A percentile compares a stretch with the other conserved stretches of the same genome.
These are phyloP conservation scores for Powellomyces hirtus DNA, from an alignment of 192 early-diverging fungal species.

Conservation along the genomic window DNA sequence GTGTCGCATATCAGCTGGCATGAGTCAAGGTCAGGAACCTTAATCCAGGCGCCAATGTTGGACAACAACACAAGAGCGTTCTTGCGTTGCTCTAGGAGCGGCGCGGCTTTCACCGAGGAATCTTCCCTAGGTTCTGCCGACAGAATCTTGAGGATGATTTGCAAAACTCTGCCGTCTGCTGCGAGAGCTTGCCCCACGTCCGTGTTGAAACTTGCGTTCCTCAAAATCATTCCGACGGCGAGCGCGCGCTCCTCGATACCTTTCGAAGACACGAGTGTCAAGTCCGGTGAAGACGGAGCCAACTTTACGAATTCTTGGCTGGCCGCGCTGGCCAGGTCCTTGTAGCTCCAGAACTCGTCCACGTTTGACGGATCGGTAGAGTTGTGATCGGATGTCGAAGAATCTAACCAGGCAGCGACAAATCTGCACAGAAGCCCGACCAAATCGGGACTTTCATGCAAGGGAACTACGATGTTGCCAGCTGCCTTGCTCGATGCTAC, in stretches of 20 bases:
- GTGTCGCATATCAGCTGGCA: slow-evolving; percentile 43
- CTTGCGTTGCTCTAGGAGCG: slow-evolving; percentile 62
- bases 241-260: neutral
- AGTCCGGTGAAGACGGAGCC: neutral
- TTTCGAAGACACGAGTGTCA: neutral
- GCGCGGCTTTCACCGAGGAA: slow-evolving; percentile 17
- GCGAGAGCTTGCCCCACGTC: neutral
- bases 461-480: neutral
- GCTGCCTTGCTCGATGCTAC: neutral
- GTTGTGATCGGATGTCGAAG: neutral
- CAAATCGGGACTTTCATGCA: neutral
- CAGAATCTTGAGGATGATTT: neutral
- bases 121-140: neutral
- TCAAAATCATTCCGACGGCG: neutral
- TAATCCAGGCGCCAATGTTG: slow-evolving; percentile 54
- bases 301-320: neutral
- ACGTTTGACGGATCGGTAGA: neutral
- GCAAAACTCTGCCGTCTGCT: neutral
- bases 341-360: neutral
- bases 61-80: slow-evolving; percentile 63
- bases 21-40: slow-evolving; percentile 35
- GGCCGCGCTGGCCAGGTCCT: neutral
- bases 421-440: neutral
- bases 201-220: neutral
- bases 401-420: neutral